Evolutionary conservation across 73 alveolate genomes (phyloP).

Genomic region (Uronychia binucleata): DNA sequence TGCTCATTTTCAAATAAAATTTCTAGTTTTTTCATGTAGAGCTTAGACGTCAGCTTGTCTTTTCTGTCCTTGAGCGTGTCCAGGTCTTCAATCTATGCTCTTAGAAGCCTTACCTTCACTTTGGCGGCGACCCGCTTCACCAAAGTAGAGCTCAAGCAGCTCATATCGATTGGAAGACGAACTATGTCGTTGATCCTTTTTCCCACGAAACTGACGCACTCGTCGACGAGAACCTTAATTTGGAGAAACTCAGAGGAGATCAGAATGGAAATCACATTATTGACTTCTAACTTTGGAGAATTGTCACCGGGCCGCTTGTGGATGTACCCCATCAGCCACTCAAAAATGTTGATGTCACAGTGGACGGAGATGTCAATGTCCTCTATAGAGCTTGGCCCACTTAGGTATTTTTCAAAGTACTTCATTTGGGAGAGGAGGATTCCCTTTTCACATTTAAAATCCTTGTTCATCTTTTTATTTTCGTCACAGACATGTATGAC

Average conservation of each 20-base stretch:
- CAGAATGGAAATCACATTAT: constrained; percentile 67
- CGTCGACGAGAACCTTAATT: constrained; percentile 59
- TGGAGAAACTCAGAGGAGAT: constrained; percentile 64
- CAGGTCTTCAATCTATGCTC: constrained; percentile 23
- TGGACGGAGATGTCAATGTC: constrained; percentile 76
- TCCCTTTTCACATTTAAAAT: constrained; percentile 62
- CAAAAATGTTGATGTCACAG: constrained; percentile 73
- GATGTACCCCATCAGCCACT: constrained; percentile 72
- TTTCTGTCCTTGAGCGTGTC: constrained; percentile 54
- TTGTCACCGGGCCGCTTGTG: constrained; percentile 3
- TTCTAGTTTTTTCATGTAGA: constrained; percentile 55
- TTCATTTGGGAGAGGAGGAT: constrained; percentile 63
- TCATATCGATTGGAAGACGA: constrained; percentile 73
- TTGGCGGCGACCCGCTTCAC: constrained; percentile 43
- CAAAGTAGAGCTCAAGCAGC: constrained; percentile 48
- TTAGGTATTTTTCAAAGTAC: constrained; percentile 70
- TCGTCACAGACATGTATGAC: constrained; percentile 79
- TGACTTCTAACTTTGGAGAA: constrained; percentile 41
- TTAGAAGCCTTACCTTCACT: background rate
- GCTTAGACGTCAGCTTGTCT: constrained; percentile 59
- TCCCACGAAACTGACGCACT: constrained; percentile 53
- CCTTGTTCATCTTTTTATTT: constrained; percentile 57
- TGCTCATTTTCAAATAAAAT: constrained; percentile 26
- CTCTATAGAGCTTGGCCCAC: constrained; percentile 52
- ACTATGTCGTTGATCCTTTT: constrained; percentile 56